phyloP scores from a whole-genome alignment of 495 filamentous ascomycete genomes.

The Podospora pseudocomata region DNA sequence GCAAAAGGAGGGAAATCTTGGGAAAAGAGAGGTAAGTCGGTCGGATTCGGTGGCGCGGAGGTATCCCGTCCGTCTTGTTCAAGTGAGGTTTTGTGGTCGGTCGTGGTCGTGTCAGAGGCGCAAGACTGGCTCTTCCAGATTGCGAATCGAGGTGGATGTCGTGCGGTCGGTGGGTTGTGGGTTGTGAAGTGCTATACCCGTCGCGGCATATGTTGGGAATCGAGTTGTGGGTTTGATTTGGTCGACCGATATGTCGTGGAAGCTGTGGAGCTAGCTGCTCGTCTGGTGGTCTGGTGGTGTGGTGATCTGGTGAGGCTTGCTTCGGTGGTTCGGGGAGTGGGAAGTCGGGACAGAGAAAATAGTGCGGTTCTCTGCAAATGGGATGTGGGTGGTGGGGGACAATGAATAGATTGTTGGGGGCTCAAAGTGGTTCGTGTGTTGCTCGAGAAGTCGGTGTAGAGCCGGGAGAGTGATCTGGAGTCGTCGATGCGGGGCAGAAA shows the following conservation, averaged over 20 bases:
- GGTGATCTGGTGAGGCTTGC: not conserved
- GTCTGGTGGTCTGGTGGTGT: not conserved
- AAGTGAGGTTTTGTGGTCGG: not conserved
- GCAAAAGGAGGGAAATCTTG: not conserved
- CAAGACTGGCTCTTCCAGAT: not conserved
- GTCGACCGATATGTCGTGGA: not conserved
- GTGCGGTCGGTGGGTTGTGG: not conserved
- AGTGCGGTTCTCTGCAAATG: not conserved
- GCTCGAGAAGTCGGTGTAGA: not conserved
- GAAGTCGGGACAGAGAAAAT: not conserved
- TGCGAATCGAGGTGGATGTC: not conserved
- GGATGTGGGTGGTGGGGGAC: not conserved
- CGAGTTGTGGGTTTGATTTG: not conserved
- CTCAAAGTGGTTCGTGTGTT: not conserved
- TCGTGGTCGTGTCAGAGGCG: not conserved
- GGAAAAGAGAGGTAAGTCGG: not conserved
- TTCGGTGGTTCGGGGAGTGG: not conserved
- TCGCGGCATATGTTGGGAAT: not conserved
- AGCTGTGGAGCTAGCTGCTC: not conserved
- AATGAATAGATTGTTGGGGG: not conserved
- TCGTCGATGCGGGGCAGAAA: conserved; percentile 16
- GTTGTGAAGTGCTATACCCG: not conserved
- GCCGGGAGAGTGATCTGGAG: conserved; percentile 4
- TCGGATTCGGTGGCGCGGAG: not conserved
- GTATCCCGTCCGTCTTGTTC: not conserved